A percentile compares a stretch with the other conserved stretches of the same genome.
Evolutionary conservation across 352 stramenopile genomes (phyloP).

Genomic region (Thalassiosira mediterranea): DNA sequence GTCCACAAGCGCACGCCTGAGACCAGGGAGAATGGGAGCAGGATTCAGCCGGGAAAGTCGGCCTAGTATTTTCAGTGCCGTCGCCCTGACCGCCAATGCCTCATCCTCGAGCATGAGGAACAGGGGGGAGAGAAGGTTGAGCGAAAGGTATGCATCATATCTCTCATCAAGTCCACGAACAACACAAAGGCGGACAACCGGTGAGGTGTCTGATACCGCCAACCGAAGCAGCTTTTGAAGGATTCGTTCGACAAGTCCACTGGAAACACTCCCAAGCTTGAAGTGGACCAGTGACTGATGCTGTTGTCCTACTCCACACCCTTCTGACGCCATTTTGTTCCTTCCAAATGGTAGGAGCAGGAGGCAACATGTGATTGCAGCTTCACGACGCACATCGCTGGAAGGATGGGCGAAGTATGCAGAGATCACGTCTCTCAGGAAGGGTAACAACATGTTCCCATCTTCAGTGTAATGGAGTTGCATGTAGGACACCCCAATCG

Average conservation of each 20-base stretch:
- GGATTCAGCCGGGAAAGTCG: slow-evolving; percentile 93
- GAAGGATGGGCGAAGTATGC: slow-evolving; percentile 91
- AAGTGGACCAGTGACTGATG: slow-evolving; percentile 25
- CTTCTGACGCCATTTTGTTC: slow-evolving; percentile 3
- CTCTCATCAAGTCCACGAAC: slow-evolving; percentile 90
- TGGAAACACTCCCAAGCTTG: slow-evolving; percentile 76
- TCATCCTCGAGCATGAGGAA: slow-evolving; percentile 97
- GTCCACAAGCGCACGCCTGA: slow-evolving; percentile 93
- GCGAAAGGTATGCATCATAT: slow-evolving; percentile 92
- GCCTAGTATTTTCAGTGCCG: slow-evolving; percentile 92
- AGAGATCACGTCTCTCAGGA: slow-evolving; percentile 92
- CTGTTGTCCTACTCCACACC: background rate
- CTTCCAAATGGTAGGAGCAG: slow-evolving; percentile 76
- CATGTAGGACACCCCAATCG: slow-evolving; percentile 85
- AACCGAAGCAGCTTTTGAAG: slow-evolving; percentile 91
- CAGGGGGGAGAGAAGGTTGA: slow-evolving; percentile 90
- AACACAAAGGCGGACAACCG: slow-evolving; percentile 91
- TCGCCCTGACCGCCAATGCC: slow-evolving; percentile 88
- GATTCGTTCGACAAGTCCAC: slow-evolving; percentile 91
- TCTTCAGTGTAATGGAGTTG: slow-evolving; percentile 83
- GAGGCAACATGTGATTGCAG: slow-evolving; percentile 83
- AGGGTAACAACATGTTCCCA: slow-evolving; percentile 92
- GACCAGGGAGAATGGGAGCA: slow-evolving; percentile 92
- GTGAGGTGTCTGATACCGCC: slow-evolving; percentile 91
- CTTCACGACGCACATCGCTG: slow-evolving; percentile 89